Evolutionary conservation across 106 monocot genomes (phyloP), one percentile per base, ranked within the genome.

Genomic region (Dendrobium chrysotoxum): DNA sequence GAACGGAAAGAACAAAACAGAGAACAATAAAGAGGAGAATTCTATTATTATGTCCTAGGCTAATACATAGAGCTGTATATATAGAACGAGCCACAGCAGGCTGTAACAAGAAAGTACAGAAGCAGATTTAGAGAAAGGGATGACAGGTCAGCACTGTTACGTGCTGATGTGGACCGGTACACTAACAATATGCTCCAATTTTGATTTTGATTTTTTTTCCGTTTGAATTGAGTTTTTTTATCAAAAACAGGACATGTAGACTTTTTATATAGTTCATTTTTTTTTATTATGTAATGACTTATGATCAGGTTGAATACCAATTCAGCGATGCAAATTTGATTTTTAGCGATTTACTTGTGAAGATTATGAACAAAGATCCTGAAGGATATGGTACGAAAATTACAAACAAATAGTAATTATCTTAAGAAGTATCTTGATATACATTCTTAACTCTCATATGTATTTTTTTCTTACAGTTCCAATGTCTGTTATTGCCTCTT

Each of bases 341-440:
- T 55, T 83, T 86, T 11, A 95, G 83, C 84, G 95, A 92, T 77
- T 89, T 89, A 70, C 67, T 95, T 40, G 81, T 85, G 87, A 95
- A 89, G 84, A 82, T 95, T 78, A 90, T 92, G 82, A 92, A 65
- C 85, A 95, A 95, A 85, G 90, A 92, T 82, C 89, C 92, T 21
- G 90, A 90, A 78, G 90, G 92, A 13, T 92, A 86, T 64, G 92
- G 95, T 95, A 75, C 75, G 88, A 17, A 53, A 79, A 85, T 81
- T 70, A 0, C 8, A 75, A 45, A 15, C 30, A 21, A 20, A 3
- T 35, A 11, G 35, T 54, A 16, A 71, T 9, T 28, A 72, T 3
- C 20, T 10, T 25, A 57, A 75, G 26, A 61, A 25, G 28, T 40
- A 21, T 3, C 58, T 61, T 64, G 40, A 16, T 47, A 21, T 42